Base-by-base conservation (phyloP, 2,329 filamentous ascomycete genomes). In the Colletotrichum lentis region DNA sequence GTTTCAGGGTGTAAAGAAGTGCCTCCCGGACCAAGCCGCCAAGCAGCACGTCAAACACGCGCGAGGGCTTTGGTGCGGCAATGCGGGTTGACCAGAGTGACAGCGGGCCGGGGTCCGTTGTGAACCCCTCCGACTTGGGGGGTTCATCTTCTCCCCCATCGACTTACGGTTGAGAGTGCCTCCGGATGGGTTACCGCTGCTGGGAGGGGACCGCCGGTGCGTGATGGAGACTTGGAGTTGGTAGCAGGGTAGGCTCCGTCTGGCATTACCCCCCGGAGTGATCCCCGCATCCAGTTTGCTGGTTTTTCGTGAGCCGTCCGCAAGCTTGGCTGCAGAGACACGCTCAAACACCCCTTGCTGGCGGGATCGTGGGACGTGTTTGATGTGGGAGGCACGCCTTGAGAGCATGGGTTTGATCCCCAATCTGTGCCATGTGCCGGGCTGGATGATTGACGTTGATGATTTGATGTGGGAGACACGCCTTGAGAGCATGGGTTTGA, bases 31-130 rank as follows among this genome's bases (percentile, higher is more conserved):
- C 65, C 55, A 68, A 64, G 65, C 20, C 14, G 65, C 65, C 65
- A 68, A 68, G 65, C 39, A 20, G 43, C 37, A 55, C 62, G 55
- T 68, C 65, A 68, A 68, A 68, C 65, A 56, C 54, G 41, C 35
- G n/a, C 60, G 61, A 67, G 54, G 53, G 64, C 35, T 46, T 39
- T 67, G 53, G 53, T 53, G 64, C 46, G 59, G 64, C 63, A 64
- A 43, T 3, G 39, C 27, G 24, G 54, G 24, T 52, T 31, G 44
- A 50, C n/a, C 49, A 44, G 31, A 35, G 58, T 66, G 50, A 56
- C 63, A 62, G 63, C 63, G 37, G 27, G 58, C 49, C 59, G 60
- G 47, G 64, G 52, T 37, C 46, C 39, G 49, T 27, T 58, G 8
- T 68, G 65, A 65, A 68, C 56, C 55, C 55, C 53, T 31, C 54